Evolutionary conservation across 176 grass and related monocot species (phyloP).

Genomic region (Carex scoparia): DNA sequence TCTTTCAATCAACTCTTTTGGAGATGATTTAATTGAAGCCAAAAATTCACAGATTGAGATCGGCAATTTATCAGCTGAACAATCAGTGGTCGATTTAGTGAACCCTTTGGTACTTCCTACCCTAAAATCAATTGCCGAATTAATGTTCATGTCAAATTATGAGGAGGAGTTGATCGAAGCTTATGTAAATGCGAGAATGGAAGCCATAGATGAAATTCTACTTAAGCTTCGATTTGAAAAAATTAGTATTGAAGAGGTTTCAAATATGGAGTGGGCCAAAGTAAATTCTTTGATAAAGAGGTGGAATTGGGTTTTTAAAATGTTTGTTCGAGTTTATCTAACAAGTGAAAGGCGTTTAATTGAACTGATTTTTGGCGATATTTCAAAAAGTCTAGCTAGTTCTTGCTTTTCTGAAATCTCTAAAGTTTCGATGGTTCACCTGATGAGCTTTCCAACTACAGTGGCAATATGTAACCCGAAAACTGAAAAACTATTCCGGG

Average conservation of each 20-base stretch:
- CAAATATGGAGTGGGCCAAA: constrained; percentile 53
- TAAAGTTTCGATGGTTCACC: constrained; percentile 53
- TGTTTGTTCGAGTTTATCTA: constrained; percentile 65
- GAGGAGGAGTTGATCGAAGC: constrained; percentile 67
- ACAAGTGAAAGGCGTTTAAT: constrained; percentile 67
- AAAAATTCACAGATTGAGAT: constrained; percentile 36
- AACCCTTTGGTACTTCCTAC: constrained; percentile 62
- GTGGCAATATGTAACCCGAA: constrained; percentile 56
- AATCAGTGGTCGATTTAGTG: constrained; percentile 56
- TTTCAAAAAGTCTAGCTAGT: constrained; percentile 47
- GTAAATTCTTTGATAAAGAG: constrained; percentile 53
- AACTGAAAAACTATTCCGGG: constrained; percentile 70
- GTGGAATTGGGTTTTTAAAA: constrained; percentile 63
- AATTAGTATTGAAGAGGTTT: constrained; percentile 59
- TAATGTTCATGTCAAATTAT: constrained; percentile 75
- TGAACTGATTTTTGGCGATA: constrained; percentile 64
- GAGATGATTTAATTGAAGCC: constrained; percentile 54
- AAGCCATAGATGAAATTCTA: constrained; percentile 63
- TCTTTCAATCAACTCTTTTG: constrained; percentile 75
- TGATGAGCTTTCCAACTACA: constrained; percentile 56
- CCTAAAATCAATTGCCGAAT: constrained; percentile 62
- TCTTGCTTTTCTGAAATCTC: constrained; percentile 83
- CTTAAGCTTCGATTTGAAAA: constrained; percentile 49
- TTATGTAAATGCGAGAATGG: constrained; percentile 60
- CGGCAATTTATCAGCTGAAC: constrained; percentile 33